Base-by-base conservation (phyloP, 2,329 filamentous ascomycete species). In the Zarea fungicola region DNA sequence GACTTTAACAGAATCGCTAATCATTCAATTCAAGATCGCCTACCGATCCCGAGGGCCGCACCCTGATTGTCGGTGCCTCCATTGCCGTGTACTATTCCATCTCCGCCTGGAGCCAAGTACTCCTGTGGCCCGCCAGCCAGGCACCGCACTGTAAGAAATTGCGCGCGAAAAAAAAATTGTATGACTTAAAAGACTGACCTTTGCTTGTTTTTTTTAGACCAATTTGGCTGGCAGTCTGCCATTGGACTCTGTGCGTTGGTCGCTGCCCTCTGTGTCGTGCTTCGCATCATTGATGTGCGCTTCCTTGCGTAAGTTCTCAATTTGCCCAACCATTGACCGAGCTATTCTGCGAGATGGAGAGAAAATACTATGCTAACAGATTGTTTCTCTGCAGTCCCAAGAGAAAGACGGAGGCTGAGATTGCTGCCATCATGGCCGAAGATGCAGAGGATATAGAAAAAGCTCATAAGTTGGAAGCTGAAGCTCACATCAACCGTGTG, bases 11-110 rank as follows among this genome's bases (percentile, higher is more conserved):
- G 9, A 13, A 26, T 47, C 3, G 40, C 32, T 3, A 2, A 11
- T 11, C 10, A 23, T 16, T 1, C 31, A 35, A 46, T 21, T 21
- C 5, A 11, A 51, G 43, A 8, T 42, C 49, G 3, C 49, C 49
- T 4, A 47, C 37, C 3, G 49, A 51, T 28, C 49, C 49, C 2
- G 49, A 51, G 39, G 31, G 28, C 5, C 49, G 49, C 25, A 51
- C 49, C 4, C 60, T 77, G 2, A 73, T 74, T 32, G 69, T 77
- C 1, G 74, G 74, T 5, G 68, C 74, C 6, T 65, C 71, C 1
- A 71, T 78, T 18, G 73, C 74, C 3, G 66, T 67, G 0, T 73
- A 76, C 49, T 77, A 77, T 53, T 70, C 72, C 2, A 68, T 77
- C 22, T 68, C 71, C 1, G 71, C 74, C 1, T 77, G 74, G 74